Conservation (phyloP, 2,329 filamentous ascomycete genomes). For the Botrytis galanthina region DNA sequence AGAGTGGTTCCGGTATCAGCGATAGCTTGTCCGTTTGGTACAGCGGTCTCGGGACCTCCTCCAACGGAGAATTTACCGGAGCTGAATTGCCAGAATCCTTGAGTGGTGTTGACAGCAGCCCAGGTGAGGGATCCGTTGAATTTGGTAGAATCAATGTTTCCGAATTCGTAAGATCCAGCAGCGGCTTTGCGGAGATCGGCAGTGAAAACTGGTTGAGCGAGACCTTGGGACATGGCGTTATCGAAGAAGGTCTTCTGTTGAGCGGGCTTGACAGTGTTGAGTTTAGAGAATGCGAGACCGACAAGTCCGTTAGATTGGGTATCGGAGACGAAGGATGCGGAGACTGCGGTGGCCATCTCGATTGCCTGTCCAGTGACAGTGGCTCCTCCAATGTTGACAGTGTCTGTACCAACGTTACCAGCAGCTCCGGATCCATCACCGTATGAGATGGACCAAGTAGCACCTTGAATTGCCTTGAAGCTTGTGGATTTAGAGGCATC, state of each 20-base stretch:
- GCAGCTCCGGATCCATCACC: conserved; percentile 43
- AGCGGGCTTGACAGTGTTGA: conserved; percentile 39
- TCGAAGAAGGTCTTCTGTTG: conserved; percentile 41
- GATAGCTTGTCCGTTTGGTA: conserved; percentile 53
- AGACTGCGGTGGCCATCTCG: conserved; percentile 39
- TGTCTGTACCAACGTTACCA: conserved; percentile 40
- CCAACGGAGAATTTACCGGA: conserved; percentile 48
- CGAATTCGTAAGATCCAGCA: conserved; percentile 54
- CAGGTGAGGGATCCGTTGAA: conserved; percentile 55
- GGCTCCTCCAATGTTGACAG: conserved; percentile 39
- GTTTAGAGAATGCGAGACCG: conserved; percentile 51
- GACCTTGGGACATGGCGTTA: conserved; percentile 34
- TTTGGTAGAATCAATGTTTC: conserved; percentile 52
- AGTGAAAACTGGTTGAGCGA: conserved; percentile 57
- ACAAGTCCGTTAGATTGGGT: conserved; percentile 56
- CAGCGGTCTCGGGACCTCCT: conserved; percentile 53
- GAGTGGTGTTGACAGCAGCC: conserved; percentile 46
- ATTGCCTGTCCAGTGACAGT: conserved; percentile 39
- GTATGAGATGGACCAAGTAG: conserved; percentile 40
- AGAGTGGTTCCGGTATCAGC: conserved; percentile 47
- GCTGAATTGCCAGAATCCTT: conserved; percentile 58
- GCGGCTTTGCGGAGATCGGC: conserved; percentile 50
- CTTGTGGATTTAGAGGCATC: conserved; percentile 35
- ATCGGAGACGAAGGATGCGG: conserved; percentile 39
- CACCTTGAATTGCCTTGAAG: conserved; percentile 34